These are phyloP conservation scores for Diaporthe sp. DNA, from an alignment of 2,329 filamentous ascomycete species.

Conservation along the genomic window DNA sequence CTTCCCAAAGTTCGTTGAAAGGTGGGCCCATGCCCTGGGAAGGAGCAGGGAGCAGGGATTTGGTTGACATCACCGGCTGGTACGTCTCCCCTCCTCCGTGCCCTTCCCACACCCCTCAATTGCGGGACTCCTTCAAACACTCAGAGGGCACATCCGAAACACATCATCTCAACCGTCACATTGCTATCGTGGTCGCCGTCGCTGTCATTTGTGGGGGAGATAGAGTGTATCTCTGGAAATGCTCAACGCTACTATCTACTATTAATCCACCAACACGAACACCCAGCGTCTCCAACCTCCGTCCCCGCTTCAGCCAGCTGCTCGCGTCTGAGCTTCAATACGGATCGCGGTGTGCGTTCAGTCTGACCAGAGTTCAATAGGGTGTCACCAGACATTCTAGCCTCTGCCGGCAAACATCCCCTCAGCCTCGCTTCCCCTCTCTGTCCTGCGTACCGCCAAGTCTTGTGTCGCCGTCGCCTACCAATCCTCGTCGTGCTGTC, in stretches of 20 bases:
- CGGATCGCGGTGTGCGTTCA: neutral
- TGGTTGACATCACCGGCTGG: conserved; percentile 19
- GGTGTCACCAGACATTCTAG: conserved; percentile 7
- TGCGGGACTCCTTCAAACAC: conserved; percentile 37
- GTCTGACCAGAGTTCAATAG: neutral
- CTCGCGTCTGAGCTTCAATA: neutral
- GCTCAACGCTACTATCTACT: neutral
- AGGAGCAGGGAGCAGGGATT: neutral
- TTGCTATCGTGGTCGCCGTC: conserved; percentile 1
- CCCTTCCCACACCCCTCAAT: neutral
- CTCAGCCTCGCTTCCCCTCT: neutral
- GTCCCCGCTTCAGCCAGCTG: conserved; percentile 8
- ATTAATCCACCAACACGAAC: conserved; percentile 4
- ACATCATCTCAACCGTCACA: conserved; percentile 27
- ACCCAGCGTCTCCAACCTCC: neutral
- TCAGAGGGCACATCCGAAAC: conserved; percentile 36
- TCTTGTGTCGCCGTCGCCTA: neutral
- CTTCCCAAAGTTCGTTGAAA: neutral
- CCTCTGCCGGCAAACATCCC: neutral
- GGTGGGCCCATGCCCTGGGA: conserved; percentile 6
- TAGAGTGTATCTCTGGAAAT: neutral
- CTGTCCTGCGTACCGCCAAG: neutral
- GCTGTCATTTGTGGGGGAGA: neutral
- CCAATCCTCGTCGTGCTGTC: conserved; percentile 17
- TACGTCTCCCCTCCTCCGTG: neutral